These are phyloP conservation scores for Zygosaccharomyces bisporus DNA, from an alignment of 805 yeast genomes.

Conservation along the genomic window DNA sequence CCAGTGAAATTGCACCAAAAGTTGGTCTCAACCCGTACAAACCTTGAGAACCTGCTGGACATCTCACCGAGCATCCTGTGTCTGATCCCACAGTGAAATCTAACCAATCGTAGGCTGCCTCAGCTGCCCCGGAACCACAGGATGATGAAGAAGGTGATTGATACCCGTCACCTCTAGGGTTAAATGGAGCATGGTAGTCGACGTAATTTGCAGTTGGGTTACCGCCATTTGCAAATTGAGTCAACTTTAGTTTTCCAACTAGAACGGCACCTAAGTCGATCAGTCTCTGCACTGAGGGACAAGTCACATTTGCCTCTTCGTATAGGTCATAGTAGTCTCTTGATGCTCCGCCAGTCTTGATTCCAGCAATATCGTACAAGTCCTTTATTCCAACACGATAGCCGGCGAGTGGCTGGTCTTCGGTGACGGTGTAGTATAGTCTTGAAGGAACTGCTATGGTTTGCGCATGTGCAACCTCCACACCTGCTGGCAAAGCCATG, in stretches of 20 bases:
- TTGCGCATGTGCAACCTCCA: slow-evolving; percentile 3
- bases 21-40: slow-evolving; percentile 4
- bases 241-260: slow-evolving; percentile 6
- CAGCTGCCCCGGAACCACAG: slow-evolving; percentile 7
- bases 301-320: slow-evolving; percentile 3
- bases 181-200: slow-evolving; percentile 4
- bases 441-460: slow-evolving; percentile 5
- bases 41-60: slow-evolving; percentile 6
- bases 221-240: slow-evolving; percentile 5
- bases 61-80: slow-evolving; percentile 5
- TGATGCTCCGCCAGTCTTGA: slow-evolving; percentile 6
- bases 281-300: slow-evolving; percentile 4
- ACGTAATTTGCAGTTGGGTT: slow-evolving; percentile 4
- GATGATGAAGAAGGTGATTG: slow-evolving; percentile 5
- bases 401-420: slow-evolving; percentile 4
- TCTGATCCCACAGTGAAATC: slow-evolving; percentile 4
- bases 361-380: slow-evolving; percentile 4
- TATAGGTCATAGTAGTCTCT: slow-evolving; percentile 3
- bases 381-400: slow-evolving; percentile 6
- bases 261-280: slow-evolving; percentile 2
- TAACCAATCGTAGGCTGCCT: slow-evolving; percentile 7
- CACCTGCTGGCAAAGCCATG: slow-evolving; percentile 4
- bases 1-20: slow-evolving; percentile 3
- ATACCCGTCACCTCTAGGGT: slow-evolving; percentile 5
- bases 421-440: slow-evolving; percentile 3